These are phyloP conservation scores for Lichtheimia corymbifera DNA, from an alignment of 371 early-diverging fungal genomes.

Conservation along the genomic window DNA sequence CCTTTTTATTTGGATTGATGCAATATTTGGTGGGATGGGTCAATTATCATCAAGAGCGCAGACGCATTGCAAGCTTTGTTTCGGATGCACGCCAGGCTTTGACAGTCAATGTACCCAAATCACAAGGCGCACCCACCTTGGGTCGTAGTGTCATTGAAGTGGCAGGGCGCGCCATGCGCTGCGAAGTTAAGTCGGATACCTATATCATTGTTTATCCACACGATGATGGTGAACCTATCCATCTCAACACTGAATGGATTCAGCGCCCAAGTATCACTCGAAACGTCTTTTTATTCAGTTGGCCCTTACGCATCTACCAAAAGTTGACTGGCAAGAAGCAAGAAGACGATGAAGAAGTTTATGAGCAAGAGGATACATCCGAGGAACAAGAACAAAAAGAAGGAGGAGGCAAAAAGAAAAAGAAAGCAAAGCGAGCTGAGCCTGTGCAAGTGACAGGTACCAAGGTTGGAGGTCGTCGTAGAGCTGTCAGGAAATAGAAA, in stretches of 20 bases:
- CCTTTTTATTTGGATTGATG: slow-evolving; percentile 55
- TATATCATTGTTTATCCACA: slow-evolving; percentile 42
- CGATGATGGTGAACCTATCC: slow-evolving; percentile 29
- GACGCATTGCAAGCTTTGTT: slow-evolving; percentile 50
- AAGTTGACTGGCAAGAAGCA: slow-evolving; percentile 10
- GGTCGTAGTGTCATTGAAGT: slow-evolving; percentile 45
- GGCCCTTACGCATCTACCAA: slow-evolving; percentile 25
- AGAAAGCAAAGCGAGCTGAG: slow-evolving; percentile 24
- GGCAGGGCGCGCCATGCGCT: slow-evolving; percentile 33
- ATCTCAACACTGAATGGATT: slow-evolving; percentile 42
- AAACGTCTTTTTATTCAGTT: slow-evolving; percentile 28
- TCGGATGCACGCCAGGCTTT: slow-evolving; percentile 37
- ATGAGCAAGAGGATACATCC: slow-evolving; percentile 15
- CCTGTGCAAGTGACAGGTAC: slow-evolving; percentile 28
- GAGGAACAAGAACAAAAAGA: neutral
- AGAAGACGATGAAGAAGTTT: slow-evolving; percentile 17
- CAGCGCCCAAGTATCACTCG: slow-evolving; percentile 19
- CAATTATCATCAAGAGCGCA: slow-evolving; percentile 64
- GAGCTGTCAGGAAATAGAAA: slow-evolving; percentile 26
- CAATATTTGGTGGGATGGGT: slow-evolving; percentile 70
- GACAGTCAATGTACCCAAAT: slow-evolving; percentile 39
- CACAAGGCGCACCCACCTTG: slow-evolving; percentile 39
- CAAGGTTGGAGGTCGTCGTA: slow-evolving; percentile 45
- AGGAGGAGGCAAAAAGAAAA: slow-evolving; percentile 16
- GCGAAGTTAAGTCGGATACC: slow-evolving; percentile 46